Percentiles rank a stretch among this genome's conserved stretches.
phyloP scores from a whole-genome alignment of 768 basidiomycete genomes.

The Termitomyces titanicus region DNA sequence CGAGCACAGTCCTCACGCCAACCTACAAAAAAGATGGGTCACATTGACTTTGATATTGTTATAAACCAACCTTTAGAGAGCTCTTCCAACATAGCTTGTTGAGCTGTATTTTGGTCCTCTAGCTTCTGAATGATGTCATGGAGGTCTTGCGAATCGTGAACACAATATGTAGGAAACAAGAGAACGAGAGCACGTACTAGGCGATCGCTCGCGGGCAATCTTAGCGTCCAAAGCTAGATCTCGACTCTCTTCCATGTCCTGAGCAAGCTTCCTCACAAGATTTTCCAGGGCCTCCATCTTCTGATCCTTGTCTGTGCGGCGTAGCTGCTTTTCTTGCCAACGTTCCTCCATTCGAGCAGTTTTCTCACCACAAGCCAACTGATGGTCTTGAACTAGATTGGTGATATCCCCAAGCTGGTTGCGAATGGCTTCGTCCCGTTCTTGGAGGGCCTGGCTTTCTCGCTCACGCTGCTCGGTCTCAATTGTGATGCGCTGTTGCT shows the following conservation, averaged over 20 bases:
- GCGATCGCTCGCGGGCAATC: constrained; percentile 47
- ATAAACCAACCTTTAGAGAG: constrained; percentile 54
- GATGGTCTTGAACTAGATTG: constrained; percentile 66
- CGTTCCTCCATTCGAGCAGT: constrained; percentile 56
- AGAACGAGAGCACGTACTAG: constrained; percentile 39
- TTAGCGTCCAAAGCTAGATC: constrained; percentile 50
- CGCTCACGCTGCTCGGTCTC: constrained; percentile 61
- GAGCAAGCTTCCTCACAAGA: constrained; percentile 56
- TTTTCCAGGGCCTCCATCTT: constrained; percentile 55
- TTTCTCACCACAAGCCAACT: constrained; percentile 56
- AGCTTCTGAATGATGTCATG: constrained; percentile 61
- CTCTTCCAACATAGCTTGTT: constrained; percentile 48
- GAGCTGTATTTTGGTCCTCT: constrained; percentile 54
- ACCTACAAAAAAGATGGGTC: constrained; percentile 32
- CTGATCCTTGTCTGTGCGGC: constrained; percentile 56
- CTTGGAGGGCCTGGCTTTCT: constrained; percentile 51
- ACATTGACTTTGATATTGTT: background rate
- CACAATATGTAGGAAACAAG: background rate
- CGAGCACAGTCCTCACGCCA: constrained; percentile 65
- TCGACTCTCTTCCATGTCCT: constrained; percentile 52
- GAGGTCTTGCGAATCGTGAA: constrained; percentile 35
- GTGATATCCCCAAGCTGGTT: constrained; percentile 69
- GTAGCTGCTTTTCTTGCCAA: constrained; percentile 56
- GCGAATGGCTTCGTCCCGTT: constrained; percentile 58
- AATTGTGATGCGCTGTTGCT: constrained; percentile 50